A percentile compares a stretch with the other conserved stretches of the same genome.
phyloP scores from a whole-genome alignment of 2,329 filamentous ascomycete species.

The Penicillium sp. region DNA sequence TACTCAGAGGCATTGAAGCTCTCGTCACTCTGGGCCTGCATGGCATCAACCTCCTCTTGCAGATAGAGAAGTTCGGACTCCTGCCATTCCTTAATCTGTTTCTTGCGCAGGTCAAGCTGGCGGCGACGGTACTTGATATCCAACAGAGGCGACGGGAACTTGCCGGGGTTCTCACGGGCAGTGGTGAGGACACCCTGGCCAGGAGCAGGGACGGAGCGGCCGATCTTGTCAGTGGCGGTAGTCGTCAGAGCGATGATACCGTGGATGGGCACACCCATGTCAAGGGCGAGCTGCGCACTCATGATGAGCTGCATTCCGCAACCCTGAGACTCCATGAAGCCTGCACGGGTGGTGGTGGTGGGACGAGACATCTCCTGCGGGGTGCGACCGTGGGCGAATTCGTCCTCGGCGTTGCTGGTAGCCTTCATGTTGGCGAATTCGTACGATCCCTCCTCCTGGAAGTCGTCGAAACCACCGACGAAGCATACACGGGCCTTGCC shows the following conservation, averaged over 20 bases:
- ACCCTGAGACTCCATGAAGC: constrained; percentile 99
- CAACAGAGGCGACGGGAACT: constrained; percentile 90
- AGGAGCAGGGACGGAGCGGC: constrained; percentile 91
- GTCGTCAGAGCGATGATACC: constrained; percentile 90
- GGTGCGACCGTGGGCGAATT: constrained; percentile 91
- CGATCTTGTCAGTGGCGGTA: constrained; percentile 98
- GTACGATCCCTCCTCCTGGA: constrained; percentile 98
- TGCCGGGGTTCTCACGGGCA: constrained; percentile 83
- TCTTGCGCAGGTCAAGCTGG: constrained; percentile 90
- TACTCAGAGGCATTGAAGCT: constrained; percentile 81
- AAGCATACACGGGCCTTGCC: constrained; percentile 97
- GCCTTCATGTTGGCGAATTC: constrained; percentile 99
- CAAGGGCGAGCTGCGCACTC: constrained; percentile 90
- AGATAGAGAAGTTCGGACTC: constrained; percentile 92
- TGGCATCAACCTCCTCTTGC: constrained; percentile 85
- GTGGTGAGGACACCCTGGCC: constrained; percentile 96
- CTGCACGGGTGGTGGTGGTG: constrained; percentile 92
- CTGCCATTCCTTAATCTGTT: constrained; percentile 94
- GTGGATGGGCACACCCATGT: constrained; percentile 98
- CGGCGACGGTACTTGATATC: constrained; percentile 97
- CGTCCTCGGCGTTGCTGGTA: constrained; percentile 95
- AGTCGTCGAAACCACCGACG: constrained; percentile 98
- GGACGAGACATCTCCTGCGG: constrained; percentile 97
- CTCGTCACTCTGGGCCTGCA: constrained; percentile 72
- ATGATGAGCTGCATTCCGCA: constrained; percentile 98